Base-by-base conservation (phyloP, 345 rosid genomes). In the Leavenworthia alabamica region DNA sequence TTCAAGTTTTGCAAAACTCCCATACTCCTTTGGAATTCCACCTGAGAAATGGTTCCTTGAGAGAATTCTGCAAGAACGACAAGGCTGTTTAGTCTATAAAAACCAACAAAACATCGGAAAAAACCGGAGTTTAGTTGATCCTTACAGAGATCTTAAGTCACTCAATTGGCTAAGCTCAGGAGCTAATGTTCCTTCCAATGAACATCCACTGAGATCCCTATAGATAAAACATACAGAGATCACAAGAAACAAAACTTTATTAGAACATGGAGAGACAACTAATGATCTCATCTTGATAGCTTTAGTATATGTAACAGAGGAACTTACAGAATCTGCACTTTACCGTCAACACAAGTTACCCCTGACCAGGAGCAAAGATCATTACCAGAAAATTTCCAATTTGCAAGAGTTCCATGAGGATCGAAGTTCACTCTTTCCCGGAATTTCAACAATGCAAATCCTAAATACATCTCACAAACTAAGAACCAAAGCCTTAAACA, bases 311-410 rank as follows among this genome's bases (percentile, higher is more conserved):
- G 69, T 72, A 48, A 86, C 56, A 54, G 56, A 44, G 57, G 70
- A 41, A 71, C 97, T 82, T 84, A 93, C 99, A 93, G 79, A 67
- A 72, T 78, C 56, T 80, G 81, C 73, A 89, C 96, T 74, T 82
- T 66, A 62, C 83, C 81, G 35, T 80, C 79, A 43, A 72, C 83
- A 55, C 99, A 93, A 39, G 73, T 77, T 32, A 93, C 81, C 8
- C 96, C 92, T 7, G 72, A 75, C 99, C 99, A 93, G 35, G 40
- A 58, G 43, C 99, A 93, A 7, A 94, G 67, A 22, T 43, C 57
- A 45, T 78, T 81, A 59, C 68, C 68, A 11, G 56, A 67, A 72
- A 74, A 71, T 39, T 70, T 70, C 99, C 99, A 93, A 57, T 83
- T 78, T 6, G 77, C 77, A 48, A 89, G 77, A 41, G 73, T 81